Base-by-base conservation (phyloP, 768 basidiomycete species). In the Tylopilus sp. region DNA sequence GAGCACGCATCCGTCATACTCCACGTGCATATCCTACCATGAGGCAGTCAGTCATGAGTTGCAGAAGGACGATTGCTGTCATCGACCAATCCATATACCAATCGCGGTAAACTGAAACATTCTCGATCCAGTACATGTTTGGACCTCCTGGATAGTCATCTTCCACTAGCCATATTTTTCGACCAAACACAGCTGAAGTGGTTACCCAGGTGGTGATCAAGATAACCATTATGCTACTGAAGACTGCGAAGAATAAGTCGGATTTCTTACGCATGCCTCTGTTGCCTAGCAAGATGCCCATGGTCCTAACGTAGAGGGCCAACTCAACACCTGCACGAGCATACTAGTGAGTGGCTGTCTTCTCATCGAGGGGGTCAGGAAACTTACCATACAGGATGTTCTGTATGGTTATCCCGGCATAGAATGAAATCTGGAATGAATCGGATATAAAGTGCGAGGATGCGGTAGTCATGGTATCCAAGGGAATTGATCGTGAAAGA, bases 11-110 rank as follows among this genome's bases (percentile, higher is more conserved):
- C n/a, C n/a, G n/a, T 16, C 14, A 12, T 10, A 45, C 9, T 21
- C 19, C 6, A 37, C 1, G 3, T 17, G 3, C n/a, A 22, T n/a
- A 33, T 28, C 41, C 21, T 45, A 63, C 62, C 62, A 65, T 65
- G 17, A 63, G 57, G 5, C 55, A 75, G 22, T 75, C 72, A 4
- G 67, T 67, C 55, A 75, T 56, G 34, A 74, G 65, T 4, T 74
- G 72, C 29, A 72, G 50, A 14, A 67, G 16, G 45, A 72, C 48
- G n/a, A 63, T 53, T 2, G 63, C 51, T 1, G 55, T 56, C 21
- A 61, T 63, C 2, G 66, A 70, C 43, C 68, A 58, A 2, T 65
- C 66, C 50, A 55, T 44, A 41, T 67, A 36, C 34, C 34, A 36
- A n/a, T n/a, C n/a, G n/a, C n/a, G n/a, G n/a, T n/a, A n/a, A n/a